Base-by-base conservation (phyloP, 139 green algal genomes). In the Trebouxia sp. region DNA sequence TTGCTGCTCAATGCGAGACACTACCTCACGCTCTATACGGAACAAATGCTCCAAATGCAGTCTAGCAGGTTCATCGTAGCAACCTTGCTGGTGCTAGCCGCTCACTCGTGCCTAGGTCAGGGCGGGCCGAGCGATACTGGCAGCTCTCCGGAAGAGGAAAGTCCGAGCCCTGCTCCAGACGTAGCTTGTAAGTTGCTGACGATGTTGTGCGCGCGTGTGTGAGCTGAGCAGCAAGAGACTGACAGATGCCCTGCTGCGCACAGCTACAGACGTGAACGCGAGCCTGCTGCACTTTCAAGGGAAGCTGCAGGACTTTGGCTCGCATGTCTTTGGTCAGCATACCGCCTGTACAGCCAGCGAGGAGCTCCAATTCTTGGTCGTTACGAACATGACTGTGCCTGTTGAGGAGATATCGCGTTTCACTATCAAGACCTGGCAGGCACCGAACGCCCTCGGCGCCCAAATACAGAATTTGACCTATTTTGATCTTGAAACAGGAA, bases 391-490 rank as follows among this genome's bases (percentile, higher is more conserved):
- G 62, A 72, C 62, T 30, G 62, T 72, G 32, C 62, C 62, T 9
- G 35, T 72, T 4, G 62, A 72, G 35, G 62, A 72, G 35, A 0
- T 72, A 35, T 35, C 42, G 20, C 10, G 62, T 35, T 24, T 72
- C 62, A 14, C 32, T 7, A 72, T 72, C 62, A 72, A 72, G 62
- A 72, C 62, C 6, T 72, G 62, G 62, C 62, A 72, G 32, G 32
- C 62, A 5, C 62, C 62, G 32, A 72, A 72, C 35, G 11, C 32
- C 8, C 3, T 72, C 28, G 62, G 62, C 35, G 62, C 62, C 32
- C 62, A 72, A 35, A 72, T 72, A 1, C 62, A 77, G 28, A 77
- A 77, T 41, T n/a, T 77, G 41, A 77, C 43, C 69, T 77, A 77
- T 26, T 41, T 77, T n/a, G n/a, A 77, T 28, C 41, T 77, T 39